These are phyloP conservation scores for Isabelozyma rhagii DNA, from an alignment of 805 yeast genomes.

Conservation along the genomic window DNA sequence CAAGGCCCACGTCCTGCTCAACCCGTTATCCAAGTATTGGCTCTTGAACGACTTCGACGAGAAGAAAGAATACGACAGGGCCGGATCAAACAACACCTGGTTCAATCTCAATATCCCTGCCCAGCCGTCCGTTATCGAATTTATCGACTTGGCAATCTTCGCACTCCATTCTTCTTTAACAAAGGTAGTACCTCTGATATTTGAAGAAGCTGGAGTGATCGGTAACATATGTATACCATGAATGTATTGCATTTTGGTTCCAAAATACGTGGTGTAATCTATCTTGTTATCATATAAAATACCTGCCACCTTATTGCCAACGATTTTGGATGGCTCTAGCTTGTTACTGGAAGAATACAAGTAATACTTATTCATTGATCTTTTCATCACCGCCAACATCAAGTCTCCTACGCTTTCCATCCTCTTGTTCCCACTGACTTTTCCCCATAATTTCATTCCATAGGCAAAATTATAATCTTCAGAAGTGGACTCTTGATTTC, in stretches of 20 bases:
- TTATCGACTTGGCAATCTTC: constrained; percentile 30
- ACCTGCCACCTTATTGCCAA: constrained; percentile 60
- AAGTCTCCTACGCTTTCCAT: constrained; percentile 54
- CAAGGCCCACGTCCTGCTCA: constrained; percentile 4
- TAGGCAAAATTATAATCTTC: constrained; percentile 69
- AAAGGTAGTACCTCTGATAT: constrained; percentile 49
- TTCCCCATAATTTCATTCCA: constrained; percentile 67
- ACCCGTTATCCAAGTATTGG: constrained; percentile 2
- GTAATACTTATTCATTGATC: constrained; percentile 55
- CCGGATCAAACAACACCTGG: constrained; percentile 5
- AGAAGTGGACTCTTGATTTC: constrained; percentile 64
- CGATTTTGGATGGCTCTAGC: constrained; percentile 47
- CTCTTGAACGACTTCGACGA: background rate
- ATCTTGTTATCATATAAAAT: constrained; percentile 66
- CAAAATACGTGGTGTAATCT: constrained; percentile 69
- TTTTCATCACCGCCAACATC: constrained; percentile 51
- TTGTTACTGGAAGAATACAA: constrained; percentile 38
- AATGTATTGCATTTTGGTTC: constrained; percentile 54
- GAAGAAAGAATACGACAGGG: constrained; percentile 1
- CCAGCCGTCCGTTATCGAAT: constrained; percentile 52
- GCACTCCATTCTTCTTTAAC: constrained; percentile 42
- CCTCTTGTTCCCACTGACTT: constrained; percentile 46
- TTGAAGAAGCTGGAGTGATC: constrained; percentile 58
- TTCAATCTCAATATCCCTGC: constrained; percentile 39
- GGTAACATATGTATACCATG: constrained; percentile 79